phyloP scores from a whole-genome alignment of 2,329 filamentous ascomycete genomes.

The Thelonectria olida region DNA sequence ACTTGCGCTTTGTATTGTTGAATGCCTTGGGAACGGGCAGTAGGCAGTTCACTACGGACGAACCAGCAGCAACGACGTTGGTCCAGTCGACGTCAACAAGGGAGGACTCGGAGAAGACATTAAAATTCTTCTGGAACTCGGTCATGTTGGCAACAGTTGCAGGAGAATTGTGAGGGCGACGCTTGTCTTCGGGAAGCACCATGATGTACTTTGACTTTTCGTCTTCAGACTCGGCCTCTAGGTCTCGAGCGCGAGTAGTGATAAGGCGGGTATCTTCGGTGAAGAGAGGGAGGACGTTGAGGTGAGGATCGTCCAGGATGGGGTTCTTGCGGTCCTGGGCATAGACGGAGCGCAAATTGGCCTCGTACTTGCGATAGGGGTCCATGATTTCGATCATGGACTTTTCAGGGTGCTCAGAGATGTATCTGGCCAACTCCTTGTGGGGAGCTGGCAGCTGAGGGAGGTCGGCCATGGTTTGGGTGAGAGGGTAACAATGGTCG shows the following conservation, averaged over 20 bases:
- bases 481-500: neutral
- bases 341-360: slow-evolving; percentile 71
- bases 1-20: slow-evolving; percentile 67
- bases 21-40: slow-evolving; percentile 74
- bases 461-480: slow-evolving; percentile 50
- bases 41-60: slow-evolving; percentile 81
- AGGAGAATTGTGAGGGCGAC: slow-evolving; percentile 68
- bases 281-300: slow-evolving; percentile 76
- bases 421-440: slow-evolving; percentile 58
- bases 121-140: slow-evolving; percentile 83
- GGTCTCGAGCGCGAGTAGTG: slow-evolving; percentile 69
- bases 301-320: slow-evolving; percentile 61
- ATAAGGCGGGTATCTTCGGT: slow-evolving; percentile 63
- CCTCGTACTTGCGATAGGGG: slow-evolving; percentile 75
- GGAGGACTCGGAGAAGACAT: slow-evolving; percentile 82
- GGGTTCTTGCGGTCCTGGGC: slow-evolving; percentile 73
- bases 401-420: slow-evolving; percentile 62
- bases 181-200: slow-evolving; percentile 68
- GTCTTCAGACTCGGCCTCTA: slow-evolving; percentile 64
- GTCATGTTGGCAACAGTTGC: slow-evolving; percentile 74
- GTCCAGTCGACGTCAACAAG: slow-evolving; percentile 81
- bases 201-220: slow-evolving; percentile 76
- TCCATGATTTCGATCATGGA: slow-evolving; percentile 67
- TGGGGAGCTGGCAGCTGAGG: slow-evolving; percentile 59
- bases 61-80: slow-evolving; percentile 84